Base-by-base conservation (phyloP, 495 filamentous ascomycete species). In the Cudoniella acicularis region DNA sequence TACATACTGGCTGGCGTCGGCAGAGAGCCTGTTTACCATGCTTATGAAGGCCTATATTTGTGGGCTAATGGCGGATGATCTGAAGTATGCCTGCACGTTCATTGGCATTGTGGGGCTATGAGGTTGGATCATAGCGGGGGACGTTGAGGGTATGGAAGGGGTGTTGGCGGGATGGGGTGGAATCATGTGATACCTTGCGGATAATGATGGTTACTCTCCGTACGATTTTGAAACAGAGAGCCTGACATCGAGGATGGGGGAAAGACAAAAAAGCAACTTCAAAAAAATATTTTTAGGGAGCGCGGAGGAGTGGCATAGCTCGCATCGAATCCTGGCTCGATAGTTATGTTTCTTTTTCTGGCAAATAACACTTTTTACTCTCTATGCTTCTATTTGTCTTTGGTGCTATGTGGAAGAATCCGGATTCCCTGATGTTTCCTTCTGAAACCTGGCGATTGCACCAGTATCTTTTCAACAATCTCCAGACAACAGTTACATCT, bases 1-100 rank as follows among this genome's bases (percentile, higher is more conserved):
- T 27, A n/a, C n/a, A n/a, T n/a, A 47, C 36, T 56, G 59, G 60
- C 56, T 62, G 64, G 64, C 64, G 64, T 63, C 53, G 48, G 54
- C 57, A 61, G 57, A 66, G 50, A 63, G 51, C 20, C 20, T 48
- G 17, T 61, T 62, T 56, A 30, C 50, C 43, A 18, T 49, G 26
- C 51, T 52, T 53, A 48, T 21, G 22, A 47, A 26, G 56, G 52
- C 60, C 49, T 48, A 43, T 26, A 49, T 56, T 56, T 6, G n/a
- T 57, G 59, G 54, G 59, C 56, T 42, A 24, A 55, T 57, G 52
- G 59, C 25, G 47, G 49, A 57, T 56, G 56, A 40, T 25, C 43
- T 43, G 55, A 51, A 54, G 52, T 41, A n/a, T 55, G 10, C 40
- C 10, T 25, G 16, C 45, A 54, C n/a, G 36, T 54, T 30, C 16